Conservation (phyloP, 2,329 filamentous ascomycete genomes). For the Aspergillus sp. region DNA sequence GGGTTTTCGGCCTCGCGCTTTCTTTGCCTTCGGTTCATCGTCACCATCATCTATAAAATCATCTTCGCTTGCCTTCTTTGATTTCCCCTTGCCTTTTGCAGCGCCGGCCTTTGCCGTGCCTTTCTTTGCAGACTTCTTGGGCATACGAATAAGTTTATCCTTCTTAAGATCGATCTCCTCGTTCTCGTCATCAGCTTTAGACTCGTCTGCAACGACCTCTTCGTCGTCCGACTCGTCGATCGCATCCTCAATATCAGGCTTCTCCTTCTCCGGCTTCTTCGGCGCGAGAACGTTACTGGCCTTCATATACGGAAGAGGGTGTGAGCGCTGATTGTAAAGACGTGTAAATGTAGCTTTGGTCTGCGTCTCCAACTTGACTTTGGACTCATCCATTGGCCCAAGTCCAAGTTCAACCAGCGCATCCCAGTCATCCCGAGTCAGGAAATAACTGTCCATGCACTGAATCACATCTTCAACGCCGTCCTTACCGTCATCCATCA, state of each 20-base stretch:
- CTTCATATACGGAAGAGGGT: constrained; percentile 96
- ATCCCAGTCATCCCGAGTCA: constrained; percentile 94
- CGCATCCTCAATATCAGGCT: constrained; percentile 92
- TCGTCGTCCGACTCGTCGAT: constrained; percentile 85
- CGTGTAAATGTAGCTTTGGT: constrained; percentile 89
- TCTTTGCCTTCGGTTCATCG: constrained; percentile 54
- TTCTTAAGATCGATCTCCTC: constrained; percentile 83
- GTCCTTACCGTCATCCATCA: constrained; percentile 79
- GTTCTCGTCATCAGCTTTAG: constrained; percentile 65
- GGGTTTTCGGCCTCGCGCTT: constrained; percentile 38
- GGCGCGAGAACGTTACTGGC: constrained; percentile 73
- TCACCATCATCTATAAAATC: constrained; percentile 31
- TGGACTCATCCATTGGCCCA: constrained; percentile 74
- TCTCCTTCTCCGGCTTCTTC: constrained; percentile 69
- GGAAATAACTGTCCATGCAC: constrained; percentile 94
- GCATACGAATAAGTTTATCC: constrained; percentile 93
- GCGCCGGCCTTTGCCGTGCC: constrained; percentile 24
- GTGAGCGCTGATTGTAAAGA: constrained; percentile 81
- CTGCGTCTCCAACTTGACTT: constrained; percentile 75
- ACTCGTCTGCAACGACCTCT: constrained; percentile 55
- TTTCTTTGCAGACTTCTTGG: constrained; percentile 65
- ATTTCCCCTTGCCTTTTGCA: constrained; percentile 48
- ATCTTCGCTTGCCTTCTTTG: constrained; percentile 41
- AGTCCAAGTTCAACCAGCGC: constrained; percentile 88
- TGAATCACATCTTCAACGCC: constrained; percentile 80